Evolutionary conservation across 1,139 yeast species (phyloP), one percentile per base, ranked within the genome.

Genomic region (Taphrina deformans): DNA sequence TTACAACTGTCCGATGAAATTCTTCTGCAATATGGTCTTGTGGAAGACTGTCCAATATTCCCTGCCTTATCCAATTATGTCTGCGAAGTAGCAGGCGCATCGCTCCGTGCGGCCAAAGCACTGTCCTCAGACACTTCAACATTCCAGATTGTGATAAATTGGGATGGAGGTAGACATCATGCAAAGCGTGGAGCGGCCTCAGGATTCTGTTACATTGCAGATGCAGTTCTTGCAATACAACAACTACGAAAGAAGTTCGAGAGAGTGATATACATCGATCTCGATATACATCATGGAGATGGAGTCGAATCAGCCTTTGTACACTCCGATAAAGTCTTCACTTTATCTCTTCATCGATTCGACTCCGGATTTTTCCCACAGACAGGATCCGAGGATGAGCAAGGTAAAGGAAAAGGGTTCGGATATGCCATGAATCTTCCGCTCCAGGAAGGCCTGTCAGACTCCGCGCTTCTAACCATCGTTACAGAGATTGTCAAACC

Each of bases 101-200:
- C 89, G 1, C 70, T 87, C 12, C 73, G 80, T 16, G 78, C 86
- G 27, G 85, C 85, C 0, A 76, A 75, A 16, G 75, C 72, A 62
- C 72, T 79, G 3, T 67, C 73, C 1, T 56, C 63, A 14, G 66
- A 68, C 6, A 60, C 58, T 23, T 48, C 44, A 1, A 33, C 44
- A 1, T 27, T 35, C 14, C 71, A 27, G 31, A 38, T 75, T 3
- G 86, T 82, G 0, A 78, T 88, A 53, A 87, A 87, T 71, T 88
- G 92, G 92, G 83, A 84, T 70, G 96, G 95, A 1, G 96, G 96
- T 0, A 74, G 95, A 60, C 95, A 88, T 71, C 96, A 88, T 73
- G 85, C 87, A 5, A 77, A 75, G 46, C 82, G 81, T 69, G 72
- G 79, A 0, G 76, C 72, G 48, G 88, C 90, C 0, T 79, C 88